Percentiles rank a stretch among this genome's conserved stretches.
Evolutionary conservation across 2,329 filamentous ascomycete species (phyloP).

Genomic region (Metarhizium sp.): DNA sequence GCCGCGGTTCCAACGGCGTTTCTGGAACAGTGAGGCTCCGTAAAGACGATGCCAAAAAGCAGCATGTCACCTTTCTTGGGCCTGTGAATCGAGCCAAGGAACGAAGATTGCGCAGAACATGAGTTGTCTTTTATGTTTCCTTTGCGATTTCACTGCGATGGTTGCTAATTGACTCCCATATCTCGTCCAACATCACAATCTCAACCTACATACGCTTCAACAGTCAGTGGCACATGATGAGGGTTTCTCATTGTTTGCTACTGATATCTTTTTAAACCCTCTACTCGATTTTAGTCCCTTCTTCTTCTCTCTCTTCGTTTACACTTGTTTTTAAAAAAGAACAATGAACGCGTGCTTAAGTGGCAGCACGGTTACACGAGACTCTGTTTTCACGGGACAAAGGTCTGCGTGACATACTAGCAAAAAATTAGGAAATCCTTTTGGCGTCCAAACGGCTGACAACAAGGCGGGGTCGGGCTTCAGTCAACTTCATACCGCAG

Average conservation of each 20-base stretch:
- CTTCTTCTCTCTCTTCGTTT: neutral
- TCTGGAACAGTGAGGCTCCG: constrained; percentile 37
- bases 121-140: constrained; percentile 13
- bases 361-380: neutral
- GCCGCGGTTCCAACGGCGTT: constrained; percentile 33
- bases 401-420: neutral
- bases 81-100: constrained; percentile 32
- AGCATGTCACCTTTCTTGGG: constrained; percentile 44
- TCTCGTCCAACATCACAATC: neutral
- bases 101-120: constrained; percentile 12
- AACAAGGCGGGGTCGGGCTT: neutral
- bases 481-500: neutral
- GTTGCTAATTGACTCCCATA: neutral
- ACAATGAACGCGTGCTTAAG: constrained; percentile 1
- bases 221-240: neutral
- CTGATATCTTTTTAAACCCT: constrained; percentile 1
- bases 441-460: neutral
- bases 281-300: constrained; percentile 10
- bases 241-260: neutral
- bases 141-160: constrained; percentile 11
- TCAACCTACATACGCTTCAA: constrained; percentile 4
- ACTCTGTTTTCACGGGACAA: neutral
- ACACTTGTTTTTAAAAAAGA: constrained; percentile 3
- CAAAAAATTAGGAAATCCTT: neutral
- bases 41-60: constrained; percentile 40